Base-by-base conservation (phyloP, 1,139 yeast species). In the Blastobotrys petasosporus region DNA sequence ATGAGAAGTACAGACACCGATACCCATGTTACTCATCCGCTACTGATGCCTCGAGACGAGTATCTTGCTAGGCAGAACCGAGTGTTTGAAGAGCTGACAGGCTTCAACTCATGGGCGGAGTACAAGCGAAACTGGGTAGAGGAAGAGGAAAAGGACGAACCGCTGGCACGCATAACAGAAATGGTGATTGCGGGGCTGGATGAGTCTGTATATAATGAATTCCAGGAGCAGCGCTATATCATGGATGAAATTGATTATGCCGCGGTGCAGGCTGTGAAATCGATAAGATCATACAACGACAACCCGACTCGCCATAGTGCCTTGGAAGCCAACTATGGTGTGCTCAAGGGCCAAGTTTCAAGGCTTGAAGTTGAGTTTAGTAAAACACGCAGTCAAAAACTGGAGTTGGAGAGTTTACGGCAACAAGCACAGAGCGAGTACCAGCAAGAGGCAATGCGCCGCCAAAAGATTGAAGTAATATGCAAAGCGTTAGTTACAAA, bases 31-130 rank as follows among this genome's bases (percentile, higher is more conserved):
- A 4, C 25, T 32, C 50, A 47, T 12, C 50, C 50, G 5, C 17
- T 31, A 37, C 36, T 47, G 40, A 52, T 55, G 49, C 36, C 55
- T 9, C 52, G 53, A 43, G 56, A 55, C 25, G 52, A 47, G 32
- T 55, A 54, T 41, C 44, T 55, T 34, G 46, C 47, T 17, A 48
- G 41, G 40, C 59, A 55, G 45, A 52, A 48, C 35, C 41, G 44
- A 15, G 45, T 55, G 17, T 55, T 55, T 41, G 44, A 52, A 37
- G 49, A 51, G 35, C 47, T 55, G 16, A 53, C 55, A 9, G 56
- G 56, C 9, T 41, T 41, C 42, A 41, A 44, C 12, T 49, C 57
- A 10, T 52, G 54, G 55, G 44, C 48, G 13, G 28, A 35, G 23
- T 42, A 46, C 41, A 49, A 50, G 12, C 49, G 49, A 28, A 40